These are phyloP conservation scores for Hymenoscyphus linearis DNA, from an alignment of 2,329 filamentous ascomycete genomes.

Conservation along the genomic window DNA sequence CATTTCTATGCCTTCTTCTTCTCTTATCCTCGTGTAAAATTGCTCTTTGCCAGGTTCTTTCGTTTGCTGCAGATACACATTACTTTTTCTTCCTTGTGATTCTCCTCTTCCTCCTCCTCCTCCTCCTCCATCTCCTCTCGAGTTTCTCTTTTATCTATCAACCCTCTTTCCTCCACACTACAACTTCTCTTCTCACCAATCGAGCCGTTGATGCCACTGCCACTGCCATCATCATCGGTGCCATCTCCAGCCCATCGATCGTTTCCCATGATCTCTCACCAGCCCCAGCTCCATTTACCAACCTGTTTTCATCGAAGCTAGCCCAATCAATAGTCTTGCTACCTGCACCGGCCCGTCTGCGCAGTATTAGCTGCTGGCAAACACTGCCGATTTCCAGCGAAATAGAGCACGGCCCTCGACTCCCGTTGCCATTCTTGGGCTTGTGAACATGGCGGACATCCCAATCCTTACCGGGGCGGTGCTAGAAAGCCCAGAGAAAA, in stretches of 20 bases:
- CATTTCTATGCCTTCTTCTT: neutral
- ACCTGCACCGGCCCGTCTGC: neutral
- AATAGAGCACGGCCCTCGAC: neutral
- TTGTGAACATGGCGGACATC: neutral
- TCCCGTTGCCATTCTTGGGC: neutral
- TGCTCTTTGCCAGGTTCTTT: neutral
- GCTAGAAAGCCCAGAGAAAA: constrained; percentile 1
- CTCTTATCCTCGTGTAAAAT: neutral
- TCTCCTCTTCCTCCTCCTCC: neutral
- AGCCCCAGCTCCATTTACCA: neutral
- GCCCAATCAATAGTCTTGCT: neutral
- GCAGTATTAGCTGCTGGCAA: neutral
- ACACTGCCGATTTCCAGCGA: neutral
- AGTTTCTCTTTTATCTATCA: neutral
- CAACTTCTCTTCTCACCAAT: neutral
- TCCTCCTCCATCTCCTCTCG: neutral
- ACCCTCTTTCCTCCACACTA: neutral
- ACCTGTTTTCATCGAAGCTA: neutral
- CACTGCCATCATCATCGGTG: neutral
- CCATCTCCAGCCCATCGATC: too few species aligned
- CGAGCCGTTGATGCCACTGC: neutral
- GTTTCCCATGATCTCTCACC: neutral
- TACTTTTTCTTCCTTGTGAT: neutral
- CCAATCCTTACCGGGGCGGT: neutral
- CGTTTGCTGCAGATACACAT: neutral